Evolutionary conservation across 202 grass and related monocot species (phyloP), one percentile per base, ranked within the genome.

Genomic region (Cymbopogon flexuosus): DNA sequence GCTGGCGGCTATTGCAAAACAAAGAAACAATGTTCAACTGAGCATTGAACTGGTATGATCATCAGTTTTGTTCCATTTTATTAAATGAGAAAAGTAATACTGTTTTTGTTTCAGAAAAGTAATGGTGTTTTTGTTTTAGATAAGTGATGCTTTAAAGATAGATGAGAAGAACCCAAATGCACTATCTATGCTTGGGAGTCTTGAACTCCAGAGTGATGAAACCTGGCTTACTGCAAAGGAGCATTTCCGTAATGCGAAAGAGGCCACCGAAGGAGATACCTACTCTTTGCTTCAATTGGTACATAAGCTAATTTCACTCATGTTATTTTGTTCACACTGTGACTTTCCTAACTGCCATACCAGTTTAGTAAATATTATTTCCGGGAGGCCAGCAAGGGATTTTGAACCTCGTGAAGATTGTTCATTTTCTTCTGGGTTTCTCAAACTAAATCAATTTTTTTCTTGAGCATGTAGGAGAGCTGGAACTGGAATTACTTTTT

Each of bases 211-310:
- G 59, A 86, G 73, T 69, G 94, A 94, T 81, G 94, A 94, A 54
- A 77, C 78, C 66, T 94, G 94, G 92, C 72, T 97, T 73, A 93
- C 89, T 71, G 94, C 94, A 24, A 97, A 97, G 83, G 94, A 97
- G 39, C 93, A 79, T 69, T 92, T 94, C 68, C 91, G 92, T 76
- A 87, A 81, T 33, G 94, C 94, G 62, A 97, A 94, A 89, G 91
- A 97, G 83, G 89, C 90, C 39, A 91, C 94, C 73, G 64, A 87
- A 33, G 92, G 88, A 92, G 94, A 97, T 77, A 86, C 91, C 59
- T 97, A 97, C 79, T 85, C 94, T 76, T 87, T 83, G 82, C 91
- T 97, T 84, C 87, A 91, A 70, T 79, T 97, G 86, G 93, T 97
- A 88, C 67, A 51, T 77, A 27, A 39, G 45, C 66, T 30, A 36